Base-by-base conservation (phyloP, 192 early-diverging fungal species). In the Podila verticillata region DNA sequence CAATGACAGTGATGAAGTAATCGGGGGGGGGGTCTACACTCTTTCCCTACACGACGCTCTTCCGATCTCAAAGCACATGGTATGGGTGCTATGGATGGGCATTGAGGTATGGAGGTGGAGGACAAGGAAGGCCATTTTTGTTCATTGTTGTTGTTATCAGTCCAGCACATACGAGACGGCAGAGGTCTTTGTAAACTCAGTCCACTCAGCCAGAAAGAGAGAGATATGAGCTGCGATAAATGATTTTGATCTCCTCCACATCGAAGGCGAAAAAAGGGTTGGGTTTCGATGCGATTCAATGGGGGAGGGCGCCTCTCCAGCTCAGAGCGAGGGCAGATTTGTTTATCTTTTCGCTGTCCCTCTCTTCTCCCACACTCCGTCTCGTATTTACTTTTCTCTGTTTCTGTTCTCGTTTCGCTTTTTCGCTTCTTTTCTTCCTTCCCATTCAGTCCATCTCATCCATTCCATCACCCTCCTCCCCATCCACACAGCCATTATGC, bases 341-440 rank as follows among this genome's bases (percentile, higher is more conserved):
- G 30, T 48, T 7, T 65, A 24, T 49, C 28, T 29, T 65, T 7
- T 36, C 9, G n/a, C n/a, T n/a, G n/a, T 10, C 17, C 22, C 6
- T 66, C 24, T 31, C 32, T 57, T 75, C 73, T 75, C 73, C 60
- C 73, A 74, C 72, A 75, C 51, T 60, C 8, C n/a, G 39, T 44
- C n/a, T n/a, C 39, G 39, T 44, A 44, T 44, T 44, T 44, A 44
- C 39, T 44, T 44, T 44, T 44, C 17, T 39, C 13, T 7, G 0
- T 0, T 9, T 8, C 12, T 39, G 3, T 13, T 1, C 13, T 15
- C 7, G 39, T 44, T 44, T 44, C 39, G 39, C 7, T 62, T 36
- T 39, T 32, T 65, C 30, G 39, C 26, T 44, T 58, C n/a, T 68
- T 47, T 48, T 44, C 28, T 57, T 61, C 56, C 24, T 39, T 32